These are phyloP conservation scores for Xylaria sp. DNA, from an alignment of 2,329 filamentous ascomycete species.

Conservation along the genomic window DNA sequence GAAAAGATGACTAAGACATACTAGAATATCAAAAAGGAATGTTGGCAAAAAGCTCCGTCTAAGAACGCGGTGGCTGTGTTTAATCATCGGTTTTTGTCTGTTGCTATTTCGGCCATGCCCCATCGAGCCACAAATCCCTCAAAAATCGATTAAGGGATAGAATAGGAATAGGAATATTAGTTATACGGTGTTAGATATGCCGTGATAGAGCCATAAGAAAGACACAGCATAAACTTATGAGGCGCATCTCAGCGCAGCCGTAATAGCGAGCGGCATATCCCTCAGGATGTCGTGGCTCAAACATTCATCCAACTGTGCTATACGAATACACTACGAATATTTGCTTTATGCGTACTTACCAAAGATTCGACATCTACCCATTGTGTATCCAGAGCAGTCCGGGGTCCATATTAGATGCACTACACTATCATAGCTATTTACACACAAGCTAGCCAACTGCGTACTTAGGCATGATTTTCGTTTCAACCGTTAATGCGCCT, in stretches of 20 bases:
- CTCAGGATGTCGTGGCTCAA: background rate
- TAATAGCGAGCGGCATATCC: background rate
- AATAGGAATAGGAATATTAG: background rate
- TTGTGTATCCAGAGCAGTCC: background rate
- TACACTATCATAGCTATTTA: background rate
- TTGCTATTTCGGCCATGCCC: background rate
- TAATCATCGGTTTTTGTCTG: background rate
- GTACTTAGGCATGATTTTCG: background rate
- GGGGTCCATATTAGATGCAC: background rate
- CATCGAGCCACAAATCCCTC: background rate
- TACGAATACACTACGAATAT: too few relatives aligned
- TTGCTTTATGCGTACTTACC: too few relatives aligned
- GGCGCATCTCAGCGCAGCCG: too few relatives aligned
- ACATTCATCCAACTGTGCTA: background rate
- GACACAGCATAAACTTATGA: too few relatives aligned
- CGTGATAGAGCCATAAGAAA: too few relatives aligned
- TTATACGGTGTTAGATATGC: background rate
- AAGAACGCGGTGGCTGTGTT: slow-evolving; percentile 10
- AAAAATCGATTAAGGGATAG: background rate
- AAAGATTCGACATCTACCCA: too few relatives aligned
- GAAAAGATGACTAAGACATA: too few relatives aligned
- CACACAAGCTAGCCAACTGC: too few relatives aligned
- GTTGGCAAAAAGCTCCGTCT: background rate
- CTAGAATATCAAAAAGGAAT: too few relatives aligned
- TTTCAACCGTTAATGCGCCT: background rate